These are phyloP conservation scores for Tetradesmus lagerheimii DNA, from an alignment of 139 green algal genomes.

Conservation along the genomic window DNA sequence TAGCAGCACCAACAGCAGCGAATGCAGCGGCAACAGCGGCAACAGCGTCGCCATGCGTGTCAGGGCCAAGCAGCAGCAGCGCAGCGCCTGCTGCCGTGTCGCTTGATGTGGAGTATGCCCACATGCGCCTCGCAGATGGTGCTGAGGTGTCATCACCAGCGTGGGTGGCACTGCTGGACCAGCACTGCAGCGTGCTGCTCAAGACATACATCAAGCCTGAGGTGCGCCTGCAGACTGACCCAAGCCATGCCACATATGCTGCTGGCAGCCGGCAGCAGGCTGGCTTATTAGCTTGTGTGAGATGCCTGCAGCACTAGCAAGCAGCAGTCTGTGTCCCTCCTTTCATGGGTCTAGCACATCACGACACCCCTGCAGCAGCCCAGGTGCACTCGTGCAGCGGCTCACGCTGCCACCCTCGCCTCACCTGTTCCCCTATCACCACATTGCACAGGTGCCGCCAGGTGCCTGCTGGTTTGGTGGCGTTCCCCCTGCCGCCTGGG, in stretches of 20 bases:
- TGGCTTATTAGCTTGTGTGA: not conserved
- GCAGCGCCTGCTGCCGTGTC: not conserved
- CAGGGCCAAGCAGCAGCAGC: not conserved
- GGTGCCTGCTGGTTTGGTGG: constrained; percentile 4
- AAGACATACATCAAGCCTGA: constrained; percentile 27
- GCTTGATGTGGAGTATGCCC: constrained; percentile 40
- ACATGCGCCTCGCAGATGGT: constrained; percentile 11
- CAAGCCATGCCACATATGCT: too few relatives aligned
- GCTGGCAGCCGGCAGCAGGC: too few relatives aligned
- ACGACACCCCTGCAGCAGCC: not conserved
- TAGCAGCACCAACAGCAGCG: not conserved
- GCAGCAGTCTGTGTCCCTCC: not conserved
- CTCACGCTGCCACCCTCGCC: not conserved
- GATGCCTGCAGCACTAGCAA: not conserved
- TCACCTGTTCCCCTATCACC: not conserved
- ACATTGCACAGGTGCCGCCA: not conserved
- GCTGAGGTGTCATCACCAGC: not conserved
- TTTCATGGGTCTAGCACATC: too few relatives aligned
- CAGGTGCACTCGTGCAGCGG: not conserved
- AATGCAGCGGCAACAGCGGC: not conserved
- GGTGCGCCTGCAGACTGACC: not conserved
- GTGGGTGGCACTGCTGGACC: constrained; percentile 29
- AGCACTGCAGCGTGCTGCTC: constrained; percentile 17
- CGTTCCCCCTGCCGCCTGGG: not conserved
- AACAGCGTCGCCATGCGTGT: not conserved